Evolutionary conservation across 1,284 basidiomycete species (phyloP), one percentile per base, ranked within the genome.

Genomic region (Austropuccinia psidii): DNA sequence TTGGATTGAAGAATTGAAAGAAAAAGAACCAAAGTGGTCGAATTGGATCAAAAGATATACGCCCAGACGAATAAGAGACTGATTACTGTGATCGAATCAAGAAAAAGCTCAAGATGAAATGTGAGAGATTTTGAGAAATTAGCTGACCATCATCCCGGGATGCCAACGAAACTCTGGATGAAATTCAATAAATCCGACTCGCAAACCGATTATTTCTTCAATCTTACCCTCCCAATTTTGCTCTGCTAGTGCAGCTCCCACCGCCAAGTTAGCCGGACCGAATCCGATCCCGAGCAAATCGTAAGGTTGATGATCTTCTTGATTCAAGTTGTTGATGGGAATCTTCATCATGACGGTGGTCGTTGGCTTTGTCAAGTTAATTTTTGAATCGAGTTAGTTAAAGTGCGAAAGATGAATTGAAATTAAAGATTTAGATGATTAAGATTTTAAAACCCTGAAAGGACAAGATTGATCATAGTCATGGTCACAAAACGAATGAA

Each of bases 221-320:
- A n/a, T n/a, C n/a, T n/a, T n/a, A n/a, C n/a, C n/a, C 29, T 11
- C n/a, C 19, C 52, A 33, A 29, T 55, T 57, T 17, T 41, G 31
- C 49, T 62, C 67, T 9, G 55, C 66, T 35, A 62, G 37, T 37
- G n/a, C 49, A 5, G 62, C 68, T 57, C 58, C 86, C 76, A 86
- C 81, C 47, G 85, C 85, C 75, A 87, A 80, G 75, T 86, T 85
- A 1, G 86, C 83, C 31, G 86, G 86, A n/a, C 86, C 86, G 74
- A 86, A 86, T 2, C 86, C 86, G n/a, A 86, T 78, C 57, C 85
- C 85, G 62, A 87, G 80, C 37, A 86, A 76, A 79, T 87, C 85
- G 79, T 83, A 85, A 64, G 74, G 24, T 19, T 50, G 27, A 15
- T 54, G 65, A 54, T 61, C 35, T 13, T 54, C n/a, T 21, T 27